Conservation (phyloP, 306 rosid genomes). For the Aeschynomene evenia region DNA sequence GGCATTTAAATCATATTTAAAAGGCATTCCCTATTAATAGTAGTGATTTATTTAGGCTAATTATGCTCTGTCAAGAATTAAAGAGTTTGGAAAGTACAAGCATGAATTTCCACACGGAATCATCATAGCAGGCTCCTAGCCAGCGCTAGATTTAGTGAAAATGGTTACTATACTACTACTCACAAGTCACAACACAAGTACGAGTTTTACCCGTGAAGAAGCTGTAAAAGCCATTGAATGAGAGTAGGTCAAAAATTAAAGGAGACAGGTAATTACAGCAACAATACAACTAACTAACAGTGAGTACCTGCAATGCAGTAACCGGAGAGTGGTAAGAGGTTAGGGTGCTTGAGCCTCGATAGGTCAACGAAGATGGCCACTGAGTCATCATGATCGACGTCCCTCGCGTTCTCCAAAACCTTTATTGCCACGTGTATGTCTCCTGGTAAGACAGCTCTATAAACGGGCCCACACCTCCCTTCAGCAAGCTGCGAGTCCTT, state of each 20-base stretch:
- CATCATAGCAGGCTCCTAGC: conserved; percentile 29
- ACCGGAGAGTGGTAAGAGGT: conserved; percentile 82
- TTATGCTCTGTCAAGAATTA: not conserved
- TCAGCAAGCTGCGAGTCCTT: conserved; percentile 86
- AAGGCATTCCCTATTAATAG: not conserved
- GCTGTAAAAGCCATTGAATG: conserved; percentile 34
- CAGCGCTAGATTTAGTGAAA: conserved; percentile 35
- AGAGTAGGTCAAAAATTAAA: conserved; percentile 3
- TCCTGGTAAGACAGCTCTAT: conserved; percentile 77
- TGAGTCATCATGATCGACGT: conserved; percentile 52
- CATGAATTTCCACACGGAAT: conserved; percentile 36
- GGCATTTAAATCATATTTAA: too few relatives aligned
- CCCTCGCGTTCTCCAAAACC: conserved; percentile 73
- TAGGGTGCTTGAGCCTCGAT: conserved; percentile 72
- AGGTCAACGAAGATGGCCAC: conserved; percentile 60
- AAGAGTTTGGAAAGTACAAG: not conserved
- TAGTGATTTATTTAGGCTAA: not conserved
- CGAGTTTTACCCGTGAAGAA: conserved; percentile 46
- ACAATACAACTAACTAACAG: not conserved
- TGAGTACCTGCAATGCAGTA: conserved; percentile 88
- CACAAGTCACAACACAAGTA: too few relatives aligned
- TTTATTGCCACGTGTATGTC: conserved; percentile 96
- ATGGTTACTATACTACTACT: too few relatives aligned
- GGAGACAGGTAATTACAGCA: not conserved
- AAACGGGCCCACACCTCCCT: conserved; percentile 93